Evolutionary conservation across 495 filamentous ascomycete genomes (phyloP).

Genomic region (Xylaria sp.): DNA sequence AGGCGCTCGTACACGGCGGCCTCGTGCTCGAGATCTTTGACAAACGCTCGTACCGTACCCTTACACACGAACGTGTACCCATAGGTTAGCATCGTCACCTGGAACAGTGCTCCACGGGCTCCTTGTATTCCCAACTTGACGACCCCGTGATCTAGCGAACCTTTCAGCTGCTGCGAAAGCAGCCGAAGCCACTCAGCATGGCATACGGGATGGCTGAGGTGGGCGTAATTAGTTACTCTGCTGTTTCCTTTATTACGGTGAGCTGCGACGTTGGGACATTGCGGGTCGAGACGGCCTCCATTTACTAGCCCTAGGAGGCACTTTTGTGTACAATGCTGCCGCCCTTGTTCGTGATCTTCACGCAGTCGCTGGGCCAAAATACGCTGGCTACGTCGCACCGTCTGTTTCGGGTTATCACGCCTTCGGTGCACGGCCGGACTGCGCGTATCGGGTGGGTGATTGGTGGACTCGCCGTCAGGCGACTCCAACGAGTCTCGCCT

Average conservation of each 20-base stretch:
- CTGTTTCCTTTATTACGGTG: constrained; percentile 33
- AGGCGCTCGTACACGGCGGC: constrained; percentile 48
- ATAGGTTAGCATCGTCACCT: constrained; percentile 46
- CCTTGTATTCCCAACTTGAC: constrained; percentile 29
- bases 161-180: constrained; percentile 32
- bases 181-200: constrained; percentile 28
- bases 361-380: constrained; percentile 1
- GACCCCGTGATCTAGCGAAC: constrained; percentile 35
- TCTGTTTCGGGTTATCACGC: not conserved
- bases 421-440: constrained; percentile 7
- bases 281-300: constrained; percentile 43
- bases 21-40: constrained; percentile 50
- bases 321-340: constrained; percentile 53
- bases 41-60: constrained; percentile 46
- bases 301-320: constrained; percentile 55
- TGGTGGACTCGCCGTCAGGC: not conserved
- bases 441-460: not conserved
- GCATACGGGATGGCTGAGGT: constrained; percentile 26
- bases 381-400: constrained; percentile 9
- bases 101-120: constrained; percentile 47
- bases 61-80: constrained; percentile 59
- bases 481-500: not conserved
- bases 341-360: not conserved
- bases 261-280: constrained; percentile 51
- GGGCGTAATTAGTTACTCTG: not conserved